These are phyloP conservation scores for Speleostelium caveatum DNA, from an alignment of 78 protist species.

Conservation along the genomic window DNA sequence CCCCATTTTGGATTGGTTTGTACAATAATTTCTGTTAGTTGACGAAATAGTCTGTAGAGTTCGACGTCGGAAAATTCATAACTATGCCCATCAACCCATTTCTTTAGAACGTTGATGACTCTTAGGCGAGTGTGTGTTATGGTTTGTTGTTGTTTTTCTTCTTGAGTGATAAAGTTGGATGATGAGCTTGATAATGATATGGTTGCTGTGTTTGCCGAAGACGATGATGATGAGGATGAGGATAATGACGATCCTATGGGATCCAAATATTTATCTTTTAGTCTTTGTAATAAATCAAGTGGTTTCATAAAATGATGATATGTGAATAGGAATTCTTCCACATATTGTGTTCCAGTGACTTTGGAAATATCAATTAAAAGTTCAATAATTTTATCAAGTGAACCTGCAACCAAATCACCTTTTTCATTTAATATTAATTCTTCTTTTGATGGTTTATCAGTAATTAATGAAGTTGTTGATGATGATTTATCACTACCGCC, in stretches of 20 bases:
- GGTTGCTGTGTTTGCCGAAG: too few relatives aligned
- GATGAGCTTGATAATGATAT: neutral
- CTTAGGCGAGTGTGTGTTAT: constrained; percentile 8
- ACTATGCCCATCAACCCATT: constrained; percentile 71
- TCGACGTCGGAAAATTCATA: constrained; percentile 17
- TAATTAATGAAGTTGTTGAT: neutral
- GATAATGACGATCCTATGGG: neutral
- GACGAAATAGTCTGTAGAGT: neutral
- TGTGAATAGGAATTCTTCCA: constrained; percentile 58
- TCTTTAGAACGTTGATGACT: constrained; percentile 69
- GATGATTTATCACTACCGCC: neutral
- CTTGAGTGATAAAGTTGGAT: neutral
- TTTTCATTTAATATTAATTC: constrained; percentile 14
- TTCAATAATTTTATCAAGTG: constrained; percentile 19
- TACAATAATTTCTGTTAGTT: constrained; percentile 9
- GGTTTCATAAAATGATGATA: constrained; percentile 56
- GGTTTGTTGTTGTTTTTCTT: neutral
- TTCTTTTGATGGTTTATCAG: neutral
- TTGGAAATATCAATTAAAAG: constrained; percentile 48
- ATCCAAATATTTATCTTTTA: constrained; percentile 6
- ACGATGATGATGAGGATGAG: neutral
- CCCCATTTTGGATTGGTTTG: constrained; percentile 50
- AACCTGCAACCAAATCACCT: constrained; percentile 8
- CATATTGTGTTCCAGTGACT: constrained; percentile 51
- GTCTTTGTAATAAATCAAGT: neutral